Conservation (phyloP, 495 filamentous ascomycete genomes). For the Choiromyces venosus region DNA sequence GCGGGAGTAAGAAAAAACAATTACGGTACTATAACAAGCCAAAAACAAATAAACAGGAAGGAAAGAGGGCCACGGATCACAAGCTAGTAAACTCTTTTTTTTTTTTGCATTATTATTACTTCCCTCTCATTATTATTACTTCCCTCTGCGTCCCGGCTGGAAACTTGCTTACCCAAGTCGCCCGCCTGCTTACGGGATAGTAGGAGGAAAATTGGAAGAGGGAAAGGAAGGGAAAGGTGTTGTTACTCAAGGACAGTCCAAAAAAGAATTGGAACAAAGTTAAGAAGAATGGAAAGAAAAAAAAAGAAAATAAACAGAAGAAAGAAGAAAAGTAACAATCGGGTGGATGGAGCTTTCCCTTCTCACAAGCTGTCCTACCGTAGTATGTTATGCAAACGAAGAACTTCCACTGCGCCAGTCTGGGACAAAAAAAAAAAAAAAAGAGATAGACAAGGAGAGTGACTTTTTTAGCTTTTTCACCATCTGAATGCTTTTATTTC, state of each 20-base stretch:
- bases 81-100: not conserved
- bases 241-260: not conserved
- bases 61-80: not conserved
- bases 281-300: too few relatives aligned
- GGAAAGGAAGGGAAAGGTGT: not conserved
- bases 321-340: too few relatives aligned
- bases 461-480: not conserved
- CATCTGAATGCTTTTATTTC: not conserved
- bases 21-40: not conserved
- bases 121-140: not conserved
- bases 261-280: not conserved
- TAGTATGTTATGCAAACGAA: too few relatives aligned
- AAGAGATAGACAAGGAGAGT: too few relatives aligned
- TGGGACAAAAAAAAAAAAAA: too few relatives aligned
- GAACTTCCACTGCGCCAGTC: too few relatives aligned
- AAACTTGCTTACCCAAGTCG: not conserved
- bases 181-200: not conserved
- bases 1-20: not conserved
- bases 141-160: not conserved
- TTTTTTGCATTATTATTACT: not conserved
- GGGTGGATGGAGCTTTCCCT: too few relatives aligned
- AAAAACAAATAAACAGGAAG: not conserved
- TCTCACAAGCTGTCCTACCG: too few relatives aligned
- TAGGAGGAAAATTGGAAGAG: not conserved
- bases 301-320: too few relatives aligned